Evolutionary conservation across 164 flowering plant genomes (phyloP).

Genomic region (Malania oleifera): DNA sequence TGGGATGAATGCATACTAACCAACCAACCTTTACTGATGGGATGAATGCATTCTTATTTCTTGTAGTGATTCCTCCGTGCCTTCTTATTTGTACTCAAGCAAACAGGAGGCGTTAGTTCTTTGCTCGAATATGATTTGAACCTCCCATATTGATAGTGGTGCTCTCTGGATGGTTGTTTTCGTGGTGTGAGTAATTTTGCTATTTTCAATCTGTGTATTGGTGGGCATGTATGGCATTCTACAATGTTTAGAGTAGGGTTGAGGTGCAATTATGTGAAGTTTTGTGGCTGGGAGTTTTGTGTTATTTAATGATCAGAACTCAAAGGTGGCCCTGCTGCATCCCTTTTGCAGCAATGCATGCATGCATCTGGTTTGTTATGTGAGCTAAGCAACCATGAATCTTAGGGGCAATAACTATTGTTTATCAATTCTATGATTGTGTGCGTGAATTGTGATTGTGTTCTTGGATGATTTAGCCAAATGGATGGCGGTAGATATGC

Average conservation of each 20-base stretch:
- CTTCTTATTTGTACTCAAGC: not conserved
- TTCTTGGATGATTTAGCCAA: too few relatives aligned
- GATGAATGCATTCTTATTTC: not conserved
- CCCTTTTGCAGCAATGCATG: not conserved
- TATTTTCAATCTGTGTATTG: not conserved
- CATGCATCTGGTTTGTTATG: not conserved
- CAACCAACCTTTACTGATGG: not conserved
- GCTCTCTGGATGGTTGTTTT: slow-evolving; percentile 2
- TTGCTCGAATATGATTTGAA: not conserved
- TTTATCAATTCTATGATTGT: not conserved
- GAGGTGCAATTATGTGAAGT: not conserved
- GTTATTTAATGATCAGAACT: not conserved
- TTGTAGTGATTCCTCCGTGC: not conserved
- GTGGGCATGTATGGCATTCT: not conserved
- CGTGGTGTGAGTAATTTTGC: too few relatives aligned
- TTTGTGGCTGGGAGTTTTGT: not conserved
- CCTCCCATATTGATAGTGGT: not conserved
- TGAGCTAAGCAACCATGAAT: not conserved
- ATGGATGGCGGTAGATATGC: too few relatives aligned
- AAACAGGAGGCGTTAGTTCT: not conserved
- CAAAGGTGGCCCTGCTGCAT: not conserved
- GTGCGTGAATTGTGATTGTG: not conserved
- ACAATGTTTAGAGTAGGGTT: not conserved
- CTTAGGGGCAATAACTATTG: not conserved
- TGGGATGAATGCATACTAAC: not conserved